These are phyloP conservation scores for Rhizomucor pusillus DNA, from an alignment of 371 early-diverging fungal species.

Conservation along the genomic window DNA sequence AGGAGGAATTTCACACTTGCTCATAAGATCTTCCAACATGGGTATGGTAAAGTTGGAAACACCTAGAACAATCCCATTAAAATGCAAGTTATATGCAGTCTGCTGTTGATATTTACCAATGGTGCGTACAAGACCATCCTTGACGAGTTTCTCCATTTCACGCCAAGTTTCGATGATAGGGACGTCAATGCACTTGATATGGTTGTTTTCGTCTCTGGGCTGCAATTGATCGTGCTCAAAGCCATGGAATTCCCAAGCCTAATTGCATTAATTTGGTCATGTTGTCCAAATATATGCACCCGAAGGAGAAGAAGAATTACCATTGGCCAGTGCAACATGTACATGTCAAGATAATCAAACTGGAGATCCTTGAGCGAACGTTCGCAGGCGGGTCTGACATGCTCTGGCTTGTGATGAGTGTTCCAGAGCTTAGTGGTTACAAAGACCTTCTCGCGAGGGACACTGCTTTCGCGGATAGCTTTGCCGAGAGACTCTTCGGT, in stretches of 20 bases:
- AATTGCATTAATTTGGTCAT: too few species aligned
- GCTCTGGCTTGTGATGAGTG: constrained; percentile 52
- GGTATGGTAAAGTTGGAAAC: constrained; percentile 66
- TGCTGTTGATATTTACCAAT: constrained; percentile 31
- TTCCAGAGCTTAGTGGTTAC: constrained; percentile 85
- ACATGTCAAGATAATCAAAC: constrained; percentile 87
- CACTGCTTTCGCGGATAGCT: constrained; percentile 45
- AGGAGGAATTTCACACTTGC: constrained; percentile 71
- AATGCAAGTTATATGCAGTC: neutral
- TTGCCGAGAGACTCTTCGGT: constrained; percentile 78
- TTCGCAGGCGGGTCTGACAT: constrained; percentile 47
- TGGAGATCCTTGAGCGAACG: constrained; percentile 69
- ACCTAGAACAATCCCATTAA: constrained; percentile 26
- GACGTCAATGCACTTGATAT: constrained; percentile 37
- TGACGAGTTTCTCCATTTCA: constrained; percentile 69
- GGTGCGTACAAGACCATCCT: constrained; percentile 55
- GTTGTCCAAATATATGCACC: too few species aligned
- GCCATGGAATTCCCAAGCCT: constrained; percentile 37
- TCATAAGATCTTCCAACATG: constrained; percentile 68
- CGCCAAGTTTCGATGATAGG: constrained; percentile 68
- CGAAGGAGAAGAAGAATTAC: too few species aligned
- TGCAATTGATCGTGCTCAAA: constrained; percentile 23
- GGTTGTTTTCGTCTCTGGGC: constrained; percentile 20
- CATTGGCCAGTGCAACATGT: constrained; percentile 67
- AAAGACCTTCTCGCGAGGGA: constrained; percentile 60